Evolutionary conservation across 176 grass and related monocot genomes (phyloP), one percentile per base, ranked within the genome.

Genomic region (Carex scoparia): DNA sequence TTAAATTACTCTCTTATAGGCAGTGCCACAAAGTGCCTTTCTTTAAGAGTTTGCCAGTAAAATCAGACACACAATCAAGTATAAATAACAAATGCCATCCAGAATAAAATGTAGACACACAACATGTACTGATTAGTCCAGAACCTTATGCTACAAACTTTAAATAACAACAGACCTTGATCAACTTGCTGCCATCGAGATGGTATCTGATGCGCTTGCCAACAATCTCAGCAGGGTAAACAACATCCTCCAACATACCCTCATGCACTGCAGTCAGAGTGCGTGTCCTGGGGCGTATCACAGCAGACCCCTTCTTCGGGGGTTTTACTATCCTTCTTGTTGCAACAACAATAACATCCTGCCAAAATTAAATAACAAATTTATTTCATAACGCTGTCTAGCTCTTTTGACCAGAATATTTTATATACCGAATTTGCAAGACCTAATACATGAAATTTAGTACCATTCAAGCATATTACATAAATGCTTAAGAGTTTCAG

Each of bases 221-320:
- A 82, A 42, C 91, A 86, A 19, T 91, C 13, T 79, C 74, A 86
- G 95, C 95, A 44, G 93, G 93, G 85, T 85, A 93, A 18, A 98
- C 67, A 0, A 92, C 74, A 98, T 91, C 87, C 93, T 91, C 85
- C 91, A 98, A 91, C 69, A 92, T 90, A 15, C 91, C 93, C 85
- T 98, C 95, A 42, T 98, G 95, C 65, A 98, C 95, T 80, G 93
- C 70, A 71, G 95, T 95, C 28, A 98, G 87, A 49, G 91, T 95
- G 16, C 95, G 33, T 56, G 27, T 55, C 65, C 95, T 93, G 65
- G 93, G 95, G 11, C 95, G 95, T 60, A 90, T 90, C 79, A 95
- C 88, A 83, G 95, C 95, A 0, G 95, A 94, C 9, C 95, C 95
- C 89, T 98, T 95, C 93, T 98, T 98, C 2, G 95, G 95, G 0